phyloP scores from a whole-genome alignment of 176 grass and related monocot species.

The Triticum turgidum region DNA sequence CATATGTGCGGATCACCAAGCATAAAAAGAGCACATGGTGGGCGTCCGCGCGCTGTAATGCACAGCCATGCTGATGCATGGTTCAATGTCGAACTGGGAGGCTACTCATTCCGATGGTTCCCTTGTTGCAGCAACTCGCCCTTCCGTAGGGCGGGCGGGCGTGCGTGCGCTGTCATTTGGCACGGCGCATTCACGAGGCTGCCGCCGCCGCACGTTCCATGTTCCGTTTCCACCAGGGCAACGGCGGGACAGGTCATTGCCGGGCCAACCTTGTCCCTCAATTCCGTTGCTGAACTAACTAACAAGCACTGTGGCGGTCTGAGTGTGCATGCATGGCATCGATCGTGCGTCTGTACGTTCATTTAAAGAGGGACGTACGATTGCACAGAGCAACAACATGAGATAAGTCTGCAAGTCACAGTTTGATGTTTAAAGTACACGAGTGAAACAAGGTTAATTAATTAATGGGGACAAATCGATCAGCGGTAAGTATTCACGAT shows the following conservation, averaged over 20 bases:
- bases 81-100: neutral
- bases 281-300: neutral
- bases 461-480: neutral
- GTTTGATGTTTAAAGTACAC: neutral
- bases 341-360: neutral
- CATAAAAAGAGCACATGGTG: neutral
- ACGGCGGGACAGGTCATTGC: neutral
- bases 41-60: neutral
- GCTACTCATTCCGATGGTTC: neutral
- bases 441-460: neutral
- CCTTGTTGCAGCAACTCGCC: too few species aligned
- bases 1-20: neutral
- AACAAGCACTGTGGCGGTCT: neutral
- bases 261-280: neutral
- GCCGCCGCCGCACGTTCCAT: neutral
- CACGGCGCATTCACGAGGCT: slow-evolving; percentile 31
- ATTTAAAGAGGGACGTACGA: neutral
- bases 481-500: neutral
- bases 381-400: neutral
- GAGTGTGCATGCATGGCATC: neutral
- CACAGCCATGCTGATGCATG: neutral
- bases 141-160: neutral
- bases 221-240: neutral
- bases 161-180: slow-evolving; percentile 34
- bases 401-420: neutral